phyloP scores from a whole-genome alignment of 1,139 yeast species.

The Hemisphaericaspora subhashii region DNA sequence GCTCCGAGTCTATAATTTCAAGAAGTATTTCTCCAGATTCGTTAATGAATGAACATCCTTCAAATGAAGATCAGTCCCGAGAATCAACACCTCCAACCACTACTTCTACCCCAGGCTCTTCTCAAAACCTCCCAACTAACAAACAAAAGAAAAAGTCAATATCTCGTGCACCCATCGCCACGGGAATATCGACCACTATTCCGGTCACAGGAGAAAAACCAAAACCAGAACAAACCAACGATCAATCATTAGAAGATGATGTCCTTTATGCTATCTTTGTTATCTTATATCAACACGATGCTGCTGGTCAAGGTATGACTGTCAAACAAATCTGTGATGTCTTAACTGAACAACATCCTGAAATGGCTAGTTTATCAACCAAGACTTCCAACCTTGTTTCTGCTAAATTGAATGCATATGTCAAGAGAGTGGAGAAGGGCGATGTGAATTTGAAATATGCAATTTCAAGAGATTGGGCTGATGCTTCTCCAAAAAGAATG shows the following conservation, averaged over 20 bases:
- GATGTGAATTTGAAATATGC: conserved; percentile 71
- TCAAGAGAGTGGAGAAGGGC: conserved; percentile 79
- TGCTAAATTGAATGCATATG: conserved; percentile 81
- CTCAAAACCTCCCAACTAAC: conserved; percentile 10
- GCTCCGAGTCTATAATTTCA: conserved; percentile 34
- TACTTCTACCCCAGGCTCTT: conserved; percentile 17
- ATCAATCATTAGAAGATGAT: conserved; percentile 69
- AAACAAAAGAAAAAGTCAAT: conserved; percentile 38
- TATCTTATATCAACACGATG: conserved; percentile 66
- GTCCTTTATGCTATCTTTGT: conserved; percentile 73
- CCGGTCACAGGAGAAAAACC: conserved; percentile 84
- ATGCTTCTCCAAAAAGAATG: conserved; percentile 85
- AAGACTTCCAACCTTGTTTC: conserved; percentile 80
- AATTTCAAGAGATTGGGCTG: conserved; percentile 84
- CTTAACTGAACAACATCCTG: conserved; percentile 70
- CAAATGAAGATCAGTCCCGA: conserved; percentile 19
- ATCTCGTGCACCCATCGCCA: conserved; percentile 54
- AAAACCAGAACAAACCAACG: conserved; percentile 59
- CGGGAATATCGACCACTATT: conserved; percentile 74
- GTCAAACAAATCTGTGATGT: conserved; percentile 82
- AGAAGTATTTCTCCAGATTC: conserved; percentile 49
- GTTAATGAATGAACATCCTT: conserved; percentile 16
- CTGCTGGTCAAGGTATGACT: conserved; percentile 75
- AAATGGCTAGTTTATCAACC: conserved; percentile 74
- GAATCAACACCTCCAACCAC: conserved; percentile 32